These are phyloP conservation scores for Elaeagnus macrophylla DNA, from an alignment of 306 rosid genomes.

Conservation along the genomic window DNA sequence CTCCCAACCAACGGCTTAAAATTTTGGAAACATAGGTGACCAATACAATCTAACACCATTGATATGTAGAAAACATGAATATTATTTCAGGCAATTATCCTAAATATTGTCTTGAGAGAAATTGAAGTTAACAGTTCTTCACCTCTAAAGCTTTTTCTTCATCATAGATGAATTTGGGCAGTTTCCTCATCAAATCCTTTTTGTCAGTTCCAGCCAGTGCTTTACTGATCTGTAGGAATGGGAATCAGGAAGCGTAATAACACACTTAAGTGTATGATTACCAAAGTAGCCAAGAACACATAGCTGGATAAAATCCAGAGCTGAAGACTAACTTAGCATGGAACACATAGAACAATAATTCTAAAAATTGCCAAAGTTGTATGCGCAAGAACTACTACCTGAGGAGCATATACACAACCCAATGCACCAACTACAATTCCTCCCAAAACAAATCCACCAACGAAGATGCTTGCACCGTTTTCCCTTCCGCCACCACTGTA, in stretches of 20 bases:
- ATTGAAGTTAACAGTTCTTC: constrained; percentile 20
- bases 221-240: constrained; percentile 69
- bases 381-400: constrained; percentile 38
- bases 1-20: no score
- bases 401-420: constrained; percentile 93
- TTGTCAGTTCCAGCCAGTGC: constrained; percentile 73
- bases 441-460: constrained; percentile 91
- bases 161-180: constrained; percentile 90
- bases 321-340: background rate
- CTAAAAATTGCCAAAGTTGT: constrained; percentile 14
- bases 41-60: background rate
- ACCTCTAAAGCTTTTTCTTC: constrained; percentile 98
- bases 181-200: constrained; percentile 85
- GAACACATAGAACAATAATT: constrained; percentile 4
- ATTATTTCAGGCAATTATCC: constrained; percentile 3
- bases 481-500: constrained; percentile 63
- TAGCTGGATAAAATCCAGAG: background rate
- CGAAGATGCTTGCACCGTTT: constrained; percentile 65
- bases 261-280: background rate
- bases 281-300: background rate
- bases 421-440: constrained; percentile 87
- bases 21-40: no score
- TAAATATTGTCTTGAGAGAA: constrained; percentile 13
- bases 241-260: constrained; percentile 7
- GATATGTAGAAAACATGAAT: background rate